Evolutionary conservation across 139 green algal species (phyloP), one percentile per base, ranked within the genome.

Genomic region (Pycnococcus provasolii): DNA sequence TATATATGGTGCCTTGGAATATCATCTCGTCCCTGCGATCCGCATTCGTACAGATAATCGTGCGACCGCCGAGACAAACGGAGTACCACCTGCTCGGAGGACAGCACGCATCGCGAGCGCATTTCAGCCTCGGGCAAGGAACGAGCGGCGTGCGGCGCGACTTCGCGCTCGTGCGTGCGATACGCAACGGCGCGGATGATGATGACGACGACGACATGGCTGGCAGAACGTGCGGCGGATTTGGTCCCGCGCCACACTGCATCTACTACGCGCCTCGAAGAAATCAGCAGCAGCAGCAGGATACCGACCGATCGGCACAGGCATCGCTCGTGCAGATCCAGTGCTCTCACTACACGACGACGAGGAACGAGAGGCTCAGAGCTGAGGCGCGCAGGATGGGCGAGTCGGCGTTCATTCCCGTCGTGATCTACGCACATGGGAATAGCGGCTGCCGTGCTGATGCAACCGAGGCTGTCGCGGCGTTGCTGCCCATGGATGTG

Each of bases 401-500:
- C 26, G 26, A 26, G 26, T 26, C 26, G 26, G 26, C 26, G 26
- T 26, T 26, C 26, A n/a, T 61, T 8, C 54, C 54, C n/a, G 8
- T 6, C 7, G 54, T 61, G 7, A 61, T 61, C 8, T 61, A 61
- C 54, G 8, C 9, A 11, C 62, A 68, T 46, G 41, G 62, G 9
- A 68, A 68, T 68, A 73, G 66, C 64, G 75, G 75, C 3, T 80
- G 75, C 55, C 59, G 75, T 1, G 57, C 51, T 3, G 75, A 81
- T 54, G 75, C 75, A 11, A 81, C 75, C 50, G 75, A 81, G 58
- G 66, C 64, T 1, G 75, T 62, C 15, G 42, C 44, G 47, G 37
- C 77, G 43, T 68, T 83, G 37, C 64, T 83, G 0, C 77, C 77
- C 2, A 60, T 46, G 13, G 70, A 76, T 52, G 79, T 83, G 48